Evolutionary conservation across 2,329 filamentous ascomycete species (phyloP).

Genomic region (Elsinoe perseae): DNA sequence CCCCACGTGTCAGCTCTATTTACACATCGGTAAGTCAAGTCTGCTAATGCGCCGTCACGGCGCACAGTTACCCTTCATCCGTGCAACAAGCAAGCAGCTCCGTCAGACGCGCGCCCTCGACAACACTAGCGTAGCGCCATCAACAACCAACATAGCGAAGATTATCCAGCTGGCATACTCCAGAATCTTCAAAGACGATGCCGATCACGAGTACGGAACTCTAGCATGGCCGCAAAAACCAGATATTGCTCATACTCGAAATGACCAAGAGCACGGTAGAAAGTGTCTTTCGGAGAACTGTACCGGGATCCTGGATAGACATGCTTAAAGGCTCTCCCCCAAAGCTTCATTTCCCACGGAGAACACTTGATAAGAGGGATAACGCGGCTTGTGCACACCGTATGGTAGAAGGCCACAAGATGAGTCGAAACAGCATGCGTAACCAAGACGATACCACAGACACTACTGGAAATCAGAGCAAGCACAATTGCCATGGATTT

Average conservation of each 20-base stretch:
- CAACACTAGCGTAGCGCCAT: background rate
- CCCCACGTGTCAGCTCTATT: constrained; percentile 5
- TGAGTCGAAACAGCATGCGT: background rate
- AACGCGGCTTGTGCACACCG: background rate
- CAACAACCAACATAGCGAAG: background rate
- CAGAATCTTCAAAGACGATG: background rate
- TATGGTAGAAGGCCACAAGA: background rate
- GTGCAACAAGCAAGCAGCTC: constrained; percentile 9
- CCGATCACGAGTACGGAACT: background rate
- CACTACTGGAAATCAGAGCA: background rate
- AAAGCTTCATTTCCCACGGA: too few species aligned
- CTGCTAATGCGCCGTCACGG: background rate
- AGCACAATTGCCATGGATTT: background rate
- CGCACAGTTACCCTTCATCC: background rate
- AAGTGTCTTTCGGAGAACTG: too few species aligned
- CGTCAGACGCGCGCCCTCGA: background rate
- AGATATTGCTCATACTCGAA: too few species aligned
- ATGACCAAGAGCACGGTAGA: too few species aligned
- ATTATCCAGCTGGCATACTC: background rate
- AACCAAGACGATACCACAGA: background rate
- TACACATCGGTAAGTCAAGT: constrained; percentile 1
- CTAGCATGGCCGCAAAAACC: too few species aligned
- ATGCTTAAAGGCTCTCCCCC: too few species aligned
- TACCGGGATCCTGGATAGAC: too few species aligned
- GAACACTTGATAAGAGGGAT: background rate